Percentiles rank a stretch among this genome's conserved stretches.
Evolutionary conservation across 176 grass and related monocot genomes (phyloP).

Genomic region (Musa schizocarpa): DNA sequence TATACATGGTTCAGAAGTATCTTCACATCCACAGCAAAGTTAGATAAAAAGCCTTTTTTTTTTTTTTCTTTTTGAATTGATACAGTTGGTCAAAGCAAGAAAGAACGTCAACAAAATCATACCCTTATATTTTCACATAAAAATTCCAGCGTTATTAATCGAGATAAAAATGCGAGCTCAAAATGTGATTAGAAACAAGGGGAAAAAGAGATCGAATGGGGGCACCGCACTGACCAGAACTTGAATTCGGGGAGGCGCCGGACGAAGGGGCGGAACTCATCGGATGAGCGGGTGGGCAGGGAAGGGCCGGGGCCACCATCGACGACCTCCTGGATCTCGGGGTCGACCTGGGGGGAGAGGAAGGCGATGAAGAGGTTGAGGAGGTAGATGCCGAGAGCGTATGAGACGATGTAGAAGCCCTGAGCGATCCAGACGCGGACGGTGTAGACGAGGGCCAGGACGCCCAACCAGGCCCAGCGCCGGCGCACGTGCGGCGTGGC

Average conservation of each 20-base stretch:
- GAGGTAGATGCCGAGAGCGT: slow-evolving; percentile 67
- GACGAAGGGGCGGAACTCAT: slow-evolving; percentile 73
- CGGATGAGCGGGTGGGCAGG: slow-evolving; percentile 50
- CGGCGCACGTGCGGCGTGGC: slow-evolving; percentile 50
- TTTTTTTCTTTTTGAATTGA: background rate
- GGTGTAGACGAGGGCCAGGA: slow-evolving; percentile 32
- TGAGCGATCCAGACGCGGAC: slow-evolving; percentile 57
- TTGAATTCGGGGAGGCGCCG: slow-evolving; percentile 80
- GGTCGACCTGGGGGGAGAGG: slow-evolving; percentile 73
- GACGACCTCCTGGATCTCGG: slow-evolving; percentile 42
- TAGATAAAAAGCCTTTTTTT: background rate
- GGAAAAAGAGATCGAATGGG: background rate
- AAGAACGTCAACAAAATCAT: background rate
- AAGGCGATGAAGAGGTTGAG: slow-evolving; percentile 72
- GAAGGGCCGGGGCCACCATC: slow-evolving; percentile 22
- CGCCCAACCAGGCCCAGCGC: slow-evolving; percentile 50
- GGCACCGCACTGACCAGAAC: slow-evolving; percentile 38
- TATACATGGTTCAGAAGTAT: background rate
- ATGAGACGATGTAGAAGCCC: slow-evolving; percentile 75
- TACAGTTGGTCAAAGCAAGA: background rate
- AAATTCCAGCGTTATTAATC: background rate
- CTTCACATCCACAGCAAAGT: background rate
- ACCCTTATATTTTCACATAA: too few species aligned
- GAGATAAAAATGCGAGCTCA: too few species aligned
- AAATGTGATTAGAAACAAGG: background rate